Evolutionary conservation across 306 rosid species (phyloP).

Genomic region (Inga oerstediana): DNA sequence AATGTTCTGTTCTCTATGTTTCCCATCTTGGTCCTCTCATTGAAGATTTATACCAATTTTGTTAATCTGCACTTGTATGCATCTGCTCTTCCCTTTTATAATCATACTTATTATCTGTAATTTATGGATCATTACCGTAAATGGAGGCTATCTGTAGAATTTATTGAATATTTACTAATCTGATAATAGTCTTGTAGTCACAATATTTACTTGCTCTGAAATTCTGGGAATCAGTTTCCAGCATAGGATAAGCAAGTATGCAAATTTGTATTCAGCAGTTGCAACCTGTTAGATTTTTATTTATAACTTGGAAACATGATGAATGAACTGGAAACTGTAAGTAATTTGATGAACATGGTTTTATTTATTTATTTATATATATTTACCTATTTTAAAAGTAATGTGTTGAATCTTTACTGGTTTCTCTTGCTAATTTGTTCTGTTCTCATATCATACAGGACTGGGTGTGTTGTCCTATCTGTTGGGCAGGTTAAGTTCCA

Average conservation of each 20-base stretch:
- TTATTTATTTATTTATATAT: not conserved
- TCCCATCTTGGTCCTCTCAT: not conserved
- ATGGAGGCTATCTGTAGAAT: not conserved
- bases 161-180: not conserved
- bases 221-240: not conserved
- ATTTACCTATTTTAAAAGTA: not conserved
- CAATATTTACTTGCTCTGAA: not conserved
- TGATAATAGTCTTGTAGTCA: not conserved
- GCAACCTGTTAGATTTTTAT: not conserved
- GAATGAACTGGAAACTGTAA: not conserved
- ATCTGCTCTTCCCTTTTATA: not conserved
- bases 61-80: not conserved
- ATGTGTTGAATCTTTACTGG: not conserved
- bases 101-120: not conserved
- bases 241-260: not conserved
- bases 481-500: conserved; percentile 81
- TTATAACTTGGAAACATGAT: not conserved
- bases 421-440: conserved; percentile 22
- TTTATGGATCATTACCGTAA: not conserved
- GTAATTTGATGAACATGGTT: not conserved
- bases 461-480: conserved; percentile 72
- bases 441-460: conserved; percentile 49
- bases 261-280: not conserved
- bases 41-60: not conserved
- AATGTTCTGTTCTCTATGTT: not conserved